Conservation (phyloP, 1,284 basidiomycete species). For the Spongispora temasekensis region DNA sequence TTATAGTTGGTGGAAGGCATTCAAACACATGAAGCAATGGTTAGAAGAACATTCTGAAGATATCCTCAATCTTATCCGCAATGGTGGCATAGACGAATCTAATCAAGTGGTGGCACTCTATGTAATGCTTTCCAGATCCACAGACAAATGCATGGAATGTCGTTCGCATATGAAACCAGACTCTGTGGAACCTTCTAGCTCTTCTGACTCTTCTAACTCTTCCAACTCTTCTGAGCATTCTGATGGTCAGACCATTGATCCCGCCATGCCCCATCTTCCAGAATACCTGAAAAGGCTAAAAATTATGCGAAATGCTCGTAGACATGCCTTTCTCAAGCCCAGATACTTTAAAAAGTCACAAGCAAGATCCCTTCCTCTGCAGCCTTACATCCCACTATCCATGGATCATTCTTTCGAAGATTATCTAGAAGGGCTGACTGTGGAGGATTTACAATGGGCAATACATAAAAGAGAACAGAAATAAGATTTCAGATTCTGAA, state of each 20-base stretch:
- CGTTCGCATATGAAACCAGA: background rate
- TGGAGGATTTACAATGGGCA: slow-evolving; percentile 1
- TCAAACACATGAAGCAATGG: background rate
- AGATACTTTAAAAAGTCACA: background rate
- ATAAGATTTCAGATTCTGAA: background rate
- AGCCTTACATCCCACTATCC: background rate
- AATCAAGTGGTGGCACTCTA: background rate
- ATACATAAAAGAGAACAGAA: background rate
- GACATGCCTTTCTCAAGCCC: background rate
- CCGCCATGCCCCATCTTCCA: background rate
- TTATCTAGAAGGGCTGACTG: slow-evolving; percentile 3
- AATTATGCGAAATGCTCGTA: background rate
- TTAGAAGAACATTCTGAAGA: slow-evolving; percentile 2
- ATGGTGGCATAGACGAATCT: slow-evolving; percentile 1
- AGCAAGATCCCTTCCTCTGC: background rate
- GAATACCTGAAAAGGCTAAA: background rate
- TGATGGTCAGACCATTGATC: too few species aligned
- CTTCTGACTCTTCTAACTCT: background rate
- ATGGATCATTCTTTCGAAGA: slow-evolving; percentile 4
- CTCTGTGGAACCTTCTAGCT: background rate
- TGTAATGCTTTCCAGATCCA: slow-evolving; percentile 4
- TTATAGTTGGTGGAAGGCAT: slow-evolving; percentile 4
- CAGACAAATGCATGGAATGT: slow-evolving; percentile 7
- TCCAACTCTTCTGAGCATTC: background rate
- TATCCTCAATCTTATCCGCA: background rate